Percentiles rank a stretch among this genome's conserved stretches.
These are phyloP conservation scores for Aspergillus sojae DNA, from an alignment of 2,329 filamentous ascomycete genomes.

Conservation along the genomic window DNA sequence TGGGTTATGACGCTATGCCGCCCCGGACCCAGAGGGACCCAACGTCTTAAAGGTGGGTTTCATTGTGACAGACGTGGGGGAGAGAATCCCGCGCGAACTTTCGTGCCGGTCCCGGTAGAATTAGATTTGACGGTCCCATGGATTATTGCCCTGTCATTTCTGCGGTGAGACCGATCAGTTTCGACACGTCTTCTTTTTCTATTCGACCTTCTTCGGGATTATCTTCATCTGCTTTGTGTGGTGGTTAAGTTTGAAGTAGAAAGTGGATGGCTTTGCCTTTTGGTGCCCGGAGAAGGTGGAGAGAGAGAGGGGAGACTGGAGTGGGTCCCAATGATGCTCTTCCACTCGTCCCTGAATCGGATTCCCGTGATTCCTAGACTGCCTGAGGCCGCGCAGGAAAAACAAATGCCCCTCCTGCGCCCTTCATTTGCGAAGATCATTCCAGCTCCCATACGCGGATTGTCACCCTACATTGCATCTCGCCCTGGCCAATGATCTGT, in stretches of 20 bases:
- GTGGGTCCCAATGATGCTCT: background rate
- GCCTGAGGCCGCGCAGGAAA: background rate
- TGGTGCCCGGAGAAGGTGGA: background rate
- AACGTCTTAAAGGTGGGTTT: constrained; percentile 11
- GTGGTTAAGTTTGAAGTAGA: background rate
- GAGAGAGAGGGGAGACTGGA: background rate
- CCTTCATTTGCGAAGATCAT: background rate
- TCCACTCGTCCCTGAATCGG: background rate
- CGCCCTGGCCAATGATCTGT: background rate
- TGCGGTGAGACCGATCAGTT: background rate
- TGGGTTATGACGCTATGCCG: constrained; percentile 22
- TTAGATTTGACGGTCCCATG: background rate
- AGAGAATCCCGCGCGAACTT: constrained; percentile 6
- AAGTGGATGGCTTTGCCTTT: background rate
- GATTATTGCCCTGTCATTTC: background rate
- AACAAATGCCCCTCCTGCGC: background rate
- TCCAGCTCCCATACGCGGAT: background rate
- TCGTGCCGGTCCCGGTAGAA: background rate
- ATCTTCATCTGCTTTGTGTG: background rate
- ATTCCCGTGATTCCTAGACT: background rate
- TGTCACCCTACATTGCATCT: constrained; percentile 3
- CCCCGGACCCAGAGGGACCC: constrained; percentile 6
- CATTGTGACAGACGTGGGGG: constrained; percentile 8
- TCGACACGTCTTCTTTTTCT: background rate
- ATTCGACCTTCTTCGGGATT: background rate